A percentile compares a stretch with the other conserved stretches of the same genome.
Evolutionary conservation across 1,284 basidiomycete species (phyloP).

Genomic region (Irpex lacteus): DNA sequence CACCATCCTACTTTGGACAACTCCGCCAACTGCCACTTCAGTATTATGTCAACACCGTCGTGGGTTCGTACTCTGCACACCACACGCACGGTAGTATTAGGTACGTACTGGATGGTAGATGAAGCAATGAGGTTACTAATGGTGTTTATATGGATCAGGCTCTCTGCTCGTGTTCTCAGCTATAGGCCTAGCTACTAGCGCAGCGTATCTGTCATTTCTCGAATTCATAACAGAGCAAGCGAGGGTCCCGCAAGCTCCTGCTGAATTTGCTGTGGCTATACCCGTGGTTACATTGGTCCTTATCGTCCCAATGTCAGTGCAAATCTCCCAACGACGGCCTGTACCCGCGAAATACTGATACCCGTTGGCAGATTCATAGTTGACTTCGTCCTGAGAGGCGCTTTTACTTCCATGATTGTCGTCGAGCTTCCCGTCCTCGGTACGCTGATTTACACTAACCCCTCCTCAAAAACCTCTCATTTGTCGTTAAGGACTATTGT

Average conservation of each 20-base stretch:
- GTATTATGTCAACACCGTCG: no score
- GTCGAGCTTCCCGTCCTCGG: slow-evolving; percentile 27
- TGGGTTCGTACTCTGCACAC: neutral
- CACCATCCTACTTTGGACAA: neutral
- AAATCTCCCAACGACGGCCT: neutral
- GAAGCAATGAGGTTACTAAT: neutral
- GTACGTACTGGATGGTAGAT: neutral
- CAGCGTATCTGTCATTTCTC: neutral
- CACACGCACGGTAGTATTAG: neutral
- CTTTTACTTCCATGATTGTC: slow-evolving; percentile 27
- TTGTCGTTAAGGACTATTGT: slow-evolving; percentile 8
- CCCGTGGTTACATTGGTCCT: neutral
- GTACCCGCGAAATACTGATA: neutral
- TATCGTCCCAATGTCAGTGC: neutral
- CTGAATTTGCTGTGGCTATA: neutral
- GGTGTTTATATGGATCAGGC: neutral
- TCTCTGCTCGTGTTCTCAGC: neutral
- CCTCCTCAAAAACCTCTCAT: neutral
- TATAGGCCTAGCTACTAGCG: neutral
- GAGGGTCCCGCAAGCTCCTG: neutral
- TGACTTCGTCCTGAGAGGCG: slow-evolving; percentile 21
- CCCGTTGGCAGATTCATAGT: slow-evolving; percentile 18
- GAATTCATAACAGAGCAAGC: neutral
- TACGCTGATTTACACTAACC: slow-evolving; percentile 4
- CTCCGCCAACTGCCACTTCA: neutral